A percentile compares a stretch with the other conserved stretches of the same genome.
Conservation (phyloP, 352 stramenopile species). For the Phytophthora fragariae region DNA sequence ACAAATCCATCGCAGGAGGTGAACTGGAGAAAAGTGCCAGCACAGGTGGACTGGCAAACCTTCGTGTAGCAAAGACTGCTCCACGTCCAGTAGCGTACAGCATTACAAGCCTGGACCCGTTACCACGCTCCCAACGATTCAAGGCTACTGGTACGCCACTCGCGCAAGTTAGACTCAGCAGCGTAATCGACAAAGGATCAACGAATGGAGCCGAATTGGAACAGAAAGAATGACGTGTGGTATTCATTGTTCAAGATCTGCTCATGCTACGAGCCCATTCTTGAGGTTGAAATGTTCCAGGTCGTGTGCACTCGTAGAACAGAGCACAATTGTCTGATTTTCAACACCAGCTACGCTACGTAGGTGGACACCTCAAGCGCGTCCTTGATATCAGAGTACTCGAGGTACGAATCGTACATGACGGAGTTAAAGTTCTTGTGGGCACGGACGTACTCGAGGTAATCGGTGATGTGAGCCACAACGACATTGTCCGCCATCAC, state of each 20-base stretch:
- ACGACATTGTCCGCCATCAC: slow-evolving; percentile 55
- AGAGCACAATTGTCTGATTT: neutral
- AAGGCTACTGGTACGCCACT: slow-evolving; percentile 15
- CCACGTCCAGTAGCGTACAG: slow-evolving; percentile 59
- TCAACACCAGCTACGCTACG: slow-evolving; percentile 1
- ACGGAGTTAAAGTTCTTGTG: slow-evolving; percentile 43
- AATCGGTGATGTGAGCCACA: slow-evolving; percentile 37
- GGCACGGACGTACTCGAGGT: slow-evolving; percentile 48
- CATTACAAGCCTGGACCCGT: slow-evolving; percentile 49
- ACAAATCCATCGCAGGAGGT: slow-evolving; percentile 25
- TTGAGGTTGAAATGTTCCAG: neutral
- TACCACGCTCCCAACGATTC: slow-evolving; percentile 29
- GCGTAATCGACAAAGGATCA: slow-evolving; percentile 5
- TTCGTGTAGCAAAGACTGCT: slow-evolving; percentile 36
- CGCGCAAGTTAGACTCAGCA: slow-evolving; percentile 8
- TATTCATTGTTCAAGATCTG: neutral
- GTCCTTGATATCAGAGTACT: slow-evolving; percentile 50
- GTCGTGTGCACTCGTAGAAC: neutral
- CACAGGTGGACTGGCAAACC: slow-evolving; percentile 21
- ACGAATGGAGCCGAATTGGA: neutral
- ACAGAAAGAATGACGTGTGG: neutral
- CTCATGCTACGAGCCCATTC: neutral
- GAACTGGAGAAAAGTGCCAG: slow-evolving; percentile 29
- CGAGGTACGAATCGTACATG: slow-evolving; percentile 46
- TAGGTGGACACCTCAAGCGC: slow-evolving; percentile 51